Evolutionary conservation across 164 flowering plant species (phyloP), one percentile per base, ranked within the genome.

Genomic region (Macadamia tetraphylla): DNA sequence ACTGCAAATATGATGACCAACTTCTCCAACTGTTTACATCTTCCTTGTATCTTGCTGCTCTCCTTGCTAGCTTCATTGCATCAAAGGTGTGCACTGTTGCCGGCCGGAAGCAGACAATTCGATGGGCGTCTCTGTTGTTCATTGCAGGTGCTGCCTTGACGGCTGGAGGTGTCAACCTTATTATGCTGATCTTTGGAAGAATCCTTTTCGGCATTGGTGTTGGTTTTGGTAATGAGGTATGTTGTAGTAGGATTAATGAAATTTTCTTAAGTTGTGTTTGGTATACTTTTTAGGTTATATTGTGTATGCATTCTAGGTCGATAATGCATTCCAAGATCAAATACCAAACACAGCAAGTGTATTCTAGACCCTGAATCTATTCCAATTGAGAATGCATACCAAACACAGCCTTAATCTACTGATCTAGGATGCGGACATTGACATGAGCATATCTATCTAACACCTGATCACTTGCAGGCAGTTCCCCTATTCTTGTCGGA

Each of bases 141-240:
- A 11, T 87, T 2, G 35, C 32, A 0, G 97, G 90, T 2, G 86
- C 76, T 6, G 49, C 48, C 17, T 44, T 87, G 3, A 79, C 71
- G 35, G 77, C 83, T 0, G 67, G 44, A 0, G 87, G 85, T 2
- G 0, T 29, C 2, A 17, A 69, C 15, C 42, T 78, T 1, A 14
- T 9, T 32, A 74, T 84, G 83, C 65, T 88, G 49, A 86, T 91
- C 62, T 0, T 82, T 6, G 96, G 91, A 0, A 75, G 94, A 58
- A 63, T 91, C 53, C 65, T 80, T 35, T 83, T 90, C 9, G 94
- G 94, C 0, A 6, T 74, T 11, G 97, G 97, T 0, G 87, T 88
- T 56, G 92, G 97, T 0, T 88, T 88, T 30, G 92, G 82, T 46
- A 91, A 87, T 66, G 80, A 89, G 80, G 94, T 88, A 77, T 44